phyloP scores from a whole-genome alignment of 352 stramenopile genomes.

The Pilasporangium apinafurcum region DNA sequence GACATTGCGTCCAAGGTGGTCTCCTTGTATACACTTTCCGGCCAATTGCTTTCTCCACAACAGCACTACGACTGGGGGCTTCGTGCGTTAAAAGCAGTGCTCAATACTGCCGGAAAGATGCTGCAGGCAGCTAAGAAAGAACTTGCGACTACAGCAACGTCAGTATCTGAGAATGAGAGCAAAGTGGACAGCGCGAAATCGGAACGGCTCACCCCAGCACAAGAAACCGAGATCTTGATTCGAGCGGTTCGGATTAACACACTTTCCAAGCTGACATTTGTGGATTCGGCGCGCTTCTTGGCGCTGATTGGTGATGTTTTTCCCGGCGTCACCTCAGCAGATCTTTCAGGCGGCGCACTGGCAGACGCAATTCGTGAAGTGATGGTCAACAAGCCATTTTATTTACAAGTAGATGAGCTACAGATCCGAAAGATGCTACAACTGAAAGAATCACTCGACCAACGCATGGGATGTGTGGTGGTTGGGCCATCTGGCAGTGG shows the following conservation, averaged over 20 bases:
- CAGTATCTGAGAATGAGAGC: constrained; percentile 1
- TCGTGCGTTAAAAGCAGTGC: constrained; percentile 90
- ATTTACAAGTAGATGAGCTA: constrained; percentile 81
- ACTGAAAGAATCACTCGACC: constrained; percentile 92
- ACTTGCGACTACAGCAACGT: constrained; percentile 9
- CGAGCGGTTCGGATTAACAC: constrained; percentile 95
- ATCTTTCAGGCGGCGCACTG: constrained; percentile 79
- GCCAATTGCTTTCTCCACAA: constrained; percentile 82
- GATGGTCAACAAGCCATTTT: constrained; percentile 87
- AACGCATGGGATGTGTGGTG: constrained; percentile 94
- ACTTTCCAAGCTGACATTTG: constrained; percentile 93
- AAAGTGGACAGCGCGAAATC: constrained; percentile 11
- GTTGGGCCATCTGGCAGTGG: constrained; percentile 91
- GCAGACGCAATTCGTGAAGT: constrained; percentile 84
- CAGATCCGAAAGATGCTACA: constrained; percentile 95
- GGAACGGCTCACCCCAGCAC: constrained; percentile 40
- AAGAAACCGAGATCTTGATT: constrained; percentile 92
- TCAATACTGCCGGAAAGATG: constrained; percentile 92
- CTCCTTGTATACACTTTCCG: constrained; percentile 86
- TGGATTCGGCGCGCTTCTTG: constrained; percentile 87
- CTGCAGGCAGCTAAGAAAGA: constrained; percentile 81
- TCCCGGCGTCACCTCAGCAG: constrained; percentile 74
- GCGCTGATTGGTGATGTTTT: constrained; percentile 93
- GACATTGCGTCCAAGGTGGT: constrained; percentile 90
- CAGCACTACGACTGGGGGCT: constrained; percentile 95